Conservation (phyloP, 2,329 filamentous ascomycete genomes). For the Capronia americana region DNA sequence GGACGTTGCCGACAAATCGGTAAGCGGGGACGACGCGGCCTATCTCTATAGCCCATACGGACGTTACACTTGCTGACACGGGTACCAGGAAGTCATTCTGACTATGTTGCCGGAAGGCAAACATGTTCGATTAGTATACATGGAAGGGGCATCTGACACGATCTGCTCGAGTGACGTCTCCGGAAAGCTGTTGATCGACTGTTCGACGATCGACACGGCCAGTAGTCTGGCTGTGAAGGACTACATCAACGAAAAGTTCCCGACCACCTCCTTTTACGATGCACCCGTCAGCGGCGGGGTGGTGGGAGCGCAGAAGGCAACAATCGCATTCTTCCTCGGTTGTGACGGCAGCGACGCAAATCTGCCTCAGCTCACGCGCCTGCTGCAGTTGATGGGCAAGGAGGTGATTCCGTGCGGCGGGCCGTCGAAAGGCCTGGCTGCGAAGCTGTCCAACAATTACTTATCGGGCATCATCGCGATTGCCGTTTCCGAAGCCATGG, state of each 20-base stretch:
- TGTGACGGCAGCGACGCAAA: constrained; percentile 55
- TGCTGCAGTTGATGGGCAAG: constrained; percentile 62
- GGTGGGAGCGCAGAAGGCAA: constrained; percentile 58
- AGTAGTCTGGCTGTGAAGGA: constrained; percentile 44
- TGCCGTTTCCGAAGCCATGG: constrained; percentile 64
- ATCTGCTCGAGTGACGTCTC: constrained; percentile 47
- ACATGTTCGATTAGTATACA: constrained; percentile 50
- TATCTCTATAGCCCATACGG: background rate
- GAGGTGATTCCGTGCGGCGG: constrained; percentile 62
- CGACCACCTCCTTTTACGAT: constrained; percentile 57
- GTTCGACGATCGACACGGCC: constrained; percentile 62
- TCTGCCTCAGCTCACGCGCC: constrained; percentile 49
- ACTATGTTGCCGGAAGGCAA: constrained; percentile 49
- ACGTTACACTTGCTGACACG: constrained; percentile 14
- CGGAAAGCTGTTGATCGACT: constrained; percentile 60
- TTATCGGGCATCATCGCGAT: constrained; percentile 65
- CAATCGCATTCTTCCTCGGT: constrained; percentile 63
- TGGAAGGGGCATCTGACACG: constrained; percentile 53
- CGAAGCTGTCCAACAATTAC: constrained; percentile 69
- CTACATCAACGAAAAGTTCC: constrained; percentile 32
- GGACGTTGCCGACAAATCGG: constrained; percentile 58
- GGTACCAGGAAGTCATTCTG: constrained; percentile 44
- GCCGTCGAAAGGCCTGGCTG: constrained; percentile 61
- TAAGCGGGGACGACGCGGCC: constrained; percentile 42
- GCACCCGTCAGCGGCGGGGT: constrained; percentile 61